Evolutionary conservation across 148 eudicot species (phyloP).

Genomic region (Tetragonia tetragonoides): DNA sequence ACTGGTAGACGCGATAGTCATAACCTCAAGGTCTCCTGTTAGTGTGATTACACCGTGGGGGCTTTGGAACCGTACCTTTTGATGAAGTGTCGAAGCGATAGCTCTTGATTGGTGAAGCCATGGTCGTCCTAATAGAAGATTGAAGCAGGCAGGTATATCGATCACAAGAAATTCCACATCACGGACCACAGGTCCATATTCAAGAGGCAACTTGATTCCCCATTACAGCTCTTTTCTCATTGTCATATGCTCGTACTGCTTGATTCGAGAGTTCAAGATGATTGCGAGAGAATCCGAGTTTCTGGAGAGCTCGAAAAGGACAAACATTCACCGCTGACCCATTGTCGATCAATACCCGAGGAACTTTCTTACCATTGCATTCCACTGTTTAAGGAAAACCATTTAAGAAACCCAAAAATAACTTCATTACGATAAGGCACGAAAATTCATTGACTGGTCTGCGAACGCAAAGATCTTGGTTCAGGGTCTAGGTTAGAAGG

Average conservation of each 20-base stretch:
- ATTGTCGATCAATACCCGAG: background rate
- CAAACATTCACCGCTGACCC: background rate
- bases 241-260: background rate
- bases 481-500: no score
- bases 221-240: background rate
- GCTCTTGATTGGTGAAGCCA: background rate
- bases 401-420: no score
- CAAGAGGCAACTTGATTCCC: background rate
- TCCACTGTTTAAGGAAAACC: background rate
- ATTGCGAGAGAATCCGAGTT: background rate
- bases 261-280: background rate
- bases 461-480: no score
- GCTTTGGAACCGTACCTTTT: background rate
- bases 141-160: constrained; percentile 1
- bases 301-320: background rate
- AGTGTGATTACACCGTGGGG: background rate
- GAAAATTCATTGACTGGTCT: no score
- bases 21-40: background rate
- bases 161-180: background rate
- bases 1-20: background rate
- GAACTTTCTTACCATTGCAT: background rate
- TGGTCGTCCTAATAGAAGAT: background rate
- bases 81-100: background rate
- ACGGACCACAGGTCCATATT: background rate
- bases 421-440: no score